Percentiles rank a stretch among this genome's conserved stretches.
Evolutionary conservation across 805 yeast species (phyloP).

Genomic region (Cephaloascus albidus): DNA sequence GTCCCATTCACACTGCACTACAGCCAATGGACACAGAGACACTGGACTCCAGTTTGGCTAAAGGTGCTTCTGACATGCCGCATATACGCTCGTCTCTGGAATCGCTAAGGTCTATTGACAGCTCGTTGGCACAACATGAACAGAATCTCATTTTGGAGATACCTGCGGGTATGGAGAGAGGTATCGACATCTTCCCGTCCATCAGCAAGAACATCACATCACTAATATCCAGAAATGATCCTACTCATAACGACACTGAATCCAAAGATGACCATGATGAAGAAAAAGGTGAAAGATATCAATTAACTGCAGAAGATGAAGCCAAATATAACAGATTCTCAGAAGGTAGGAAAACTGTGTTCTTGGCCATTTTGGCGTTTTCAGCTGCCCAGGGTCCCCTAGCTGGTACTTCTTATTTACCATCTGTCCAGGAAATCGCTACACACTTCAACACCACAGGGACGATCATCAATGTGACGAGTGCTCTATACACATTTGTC

Average conservation of each 20-base stretch:
- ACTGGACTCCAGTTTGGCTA: too few relatives aligned
- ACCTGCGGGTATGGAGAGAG: neutral
- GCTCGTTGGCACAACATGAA: neutral
- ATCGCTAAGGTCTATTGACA: too few relatives aligned
- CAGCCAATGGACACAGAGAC: too few relatives aligned
- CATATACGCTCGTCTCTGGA: too few relatives aligned
- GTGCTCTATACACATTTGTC: slow-evolving; percentile 38
- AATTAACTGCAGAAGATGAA: neutral
- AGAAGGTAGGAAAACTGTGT: too few relatives aligned
- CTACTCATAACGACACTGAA: neutral
- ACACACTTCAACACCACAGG: slow-evolving; percentile 34
- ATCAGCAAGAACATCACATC: neutral
- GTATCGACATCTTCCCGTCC: neutral
- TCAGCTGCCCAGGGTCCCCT: neutral
- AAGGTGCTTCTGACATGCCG: too few relatives aligned
- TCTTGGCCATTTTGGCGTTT: neutral
- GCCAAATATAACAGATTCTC: neutral
- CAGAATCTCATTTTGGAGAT: neutral
- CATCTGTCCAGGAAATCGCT: slow-evolving; percentile 44
- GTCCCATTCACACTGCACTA: too few relatives aligned
- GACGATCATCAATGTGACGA: slow-evolving; percentile 37
- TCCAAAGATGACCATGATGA: neutral
- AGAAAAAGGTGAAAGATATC: neutral
- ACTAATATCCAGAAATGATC: neutral
- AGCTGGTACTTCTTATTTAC: slow-evolving; percentile 23